Evolutionary conservation across 306 rosid species (phyloP).

Genomic region (Sicyos edulis): DNA sequence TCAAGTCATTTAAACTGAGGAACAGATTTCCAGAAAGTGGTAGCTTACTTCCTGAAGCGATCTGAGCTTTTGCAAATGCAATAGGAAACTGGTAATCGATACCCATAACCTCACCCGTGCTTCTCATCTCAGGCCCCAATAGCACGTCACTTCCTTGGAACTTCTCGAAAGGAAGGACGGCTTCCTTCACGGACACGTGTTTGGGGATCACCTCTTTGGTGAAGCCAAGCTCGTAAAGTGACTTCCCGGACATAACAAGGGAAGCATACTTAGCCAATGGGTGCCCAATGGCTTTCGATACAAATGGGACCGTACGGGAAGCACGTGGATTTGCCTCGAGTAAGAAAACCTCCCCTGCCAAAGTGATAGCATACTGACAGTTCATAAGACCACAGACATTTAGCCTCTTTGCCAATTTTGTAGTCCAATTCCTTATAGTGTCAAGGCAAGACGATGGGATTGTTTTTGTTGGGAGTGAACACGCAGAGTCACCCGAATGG

Average conservation of each 20-base stretch:
- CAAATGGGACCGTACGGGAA: slow-evolving; percentile 91
- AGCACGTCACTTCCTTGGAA: slow-evolving; percentile 85
- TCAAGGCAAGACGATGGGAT: slow-evolving; percentile 64
- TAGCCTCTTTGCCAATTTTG: slow-evolving; percentile 65
- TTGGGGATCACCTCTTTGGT: slow-evolving; percentile 85
- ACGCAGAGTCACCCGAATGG: slow-evolving; percentile 97
- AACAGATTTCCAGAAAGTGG: slow-evolving; percentile 84
- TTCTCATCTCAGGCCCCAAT: slow-evolving; percentile 97
- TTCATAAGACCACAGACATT: slow-evolving; percentile 94
- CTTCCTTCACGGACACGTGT: slow-evolving; percentile 87
- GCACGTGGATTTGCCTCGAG: slow-evolving; percentile 97
- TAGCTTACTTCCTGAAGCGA: slow-evolving; percentile 78
- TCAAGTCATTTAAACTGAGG: slow-evolving; percentile 78
- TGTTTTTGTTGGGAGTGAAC: slow-evolving; percentile 79
- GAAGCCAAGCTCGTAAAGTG: slow-evolving; percentile 64
- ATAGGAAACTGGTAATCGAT: slow-evolving; percentile 59
- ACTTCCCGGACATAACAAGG: slow-evolving; percentile 93
- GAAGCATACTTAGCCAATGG: slow-evolving; percentile 97
- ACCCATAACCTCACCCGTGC: slow-evolving; percentile 99
- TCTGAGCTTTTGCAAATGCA: slow-evolving; percentile 97
- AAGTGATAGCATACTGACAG: slow-evolving; percentile 87
- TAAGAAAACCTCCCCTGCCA: slow-evolving; percentile 66
- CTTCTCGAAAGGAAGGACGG: slow-evolving; percentile 94
- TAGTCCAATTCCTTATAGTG: slow-evolving; percentile 80
- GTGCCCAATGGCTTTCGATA: slow-evolving; percentile 89